Conservation (phyloP, 495 filamentous ascomycete genomes). For the Gamarada debralockiae region DNA sequence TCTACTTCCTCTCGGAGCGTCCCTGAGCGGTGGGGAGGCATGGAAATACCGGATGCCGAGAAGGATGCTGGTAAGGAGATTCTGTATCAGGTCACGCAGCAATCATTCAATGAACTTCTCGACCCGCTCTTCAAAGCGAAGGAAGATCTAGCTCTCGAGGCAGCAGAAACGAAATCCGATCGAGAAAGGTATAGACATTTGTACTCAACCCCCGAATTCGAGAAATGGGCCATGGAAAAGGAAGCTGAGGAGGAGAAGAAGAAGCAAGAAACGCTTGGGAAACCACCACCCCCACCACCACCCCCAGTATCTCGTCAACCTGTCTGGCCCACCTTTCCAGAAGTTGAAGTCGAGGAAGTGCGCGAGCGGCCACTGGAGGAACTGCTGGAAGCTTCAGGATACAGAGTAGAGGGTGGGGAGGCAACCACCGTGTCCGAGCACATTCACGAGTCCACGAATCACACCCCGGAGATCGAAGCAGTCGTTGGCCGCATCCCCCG, state of each 20-base stretch:
- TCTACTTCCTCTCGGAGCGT: constrained; percentile 78
- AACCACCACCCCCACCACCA: background rate
- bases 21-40: constrained; percentile 80
- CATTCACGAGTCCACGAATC: background rate
- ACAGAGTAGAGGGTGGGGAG: background rate
- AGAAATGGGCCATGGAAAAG: constrained; percentile 13
- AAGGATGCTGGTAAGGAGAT: constrained; percentile 82
- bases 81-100: constrained; percentile 83
- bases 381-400: constrained; percentile 20
- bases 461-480: background rate
- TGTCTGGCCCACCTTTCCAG: constrained; percentile 20
- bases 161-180: constrained; percentile 55
- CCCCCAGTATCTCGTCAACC: background rate
- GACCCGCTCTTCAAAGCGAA: constrained; percentile 78
- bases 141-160: constrained; percentile 73
- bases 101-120: constrained; percentile 88
- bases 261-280: background rate
- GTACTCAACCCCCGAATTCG: constrained; percentile 43
- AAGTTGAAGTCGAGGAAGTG: constrained; percentile 25
- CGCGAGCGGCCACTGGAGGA: constrained; percentile 16
- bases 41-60: constrained; percentile 78
- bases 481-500: background rate
- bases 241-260: constrained; percentile 2
- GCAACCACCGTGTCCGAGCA: background rate
- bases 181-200: constrained; percentile 51